A percentile compares a stretch with the other conserved stretches of the same genome.
Evolutionary conservation across 2,329 filamentous ascomycete genomes (phyloP).

Genomic region (Tolypocladium nubicola): DNA sequence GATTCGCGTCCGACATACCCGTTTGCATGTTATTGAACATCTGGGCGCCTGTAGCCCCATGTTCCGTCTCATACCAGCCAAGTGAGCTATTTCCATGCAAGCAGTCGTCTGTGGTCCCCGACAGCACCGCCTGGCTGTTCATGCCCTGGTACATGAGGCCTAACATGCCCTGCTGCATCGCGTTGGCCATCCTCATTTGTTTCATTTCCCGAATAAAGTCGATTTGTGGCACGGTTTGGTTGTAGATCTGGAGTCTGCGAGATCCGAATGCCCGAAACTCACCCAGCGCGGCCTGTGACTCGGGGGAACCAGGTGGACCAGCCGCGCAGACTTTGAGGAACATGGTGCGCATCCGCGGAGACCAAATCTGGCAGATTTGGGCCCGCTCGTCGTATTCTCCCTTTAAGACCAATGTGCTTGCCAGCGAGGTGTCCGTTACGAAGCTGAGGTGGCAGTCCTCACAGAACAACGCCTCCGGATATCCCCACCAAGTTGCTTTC

Average conservation of each 20-base stretch:
- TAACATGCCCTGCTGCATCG: slow-evolving; percentile 20
- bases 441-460: too few species aligned
- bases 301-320: slow-evolving; percentile 12
- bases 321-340: slow-evolving; percentile 3
- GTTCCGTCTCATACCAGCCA: slow-evolving; percentile 23
- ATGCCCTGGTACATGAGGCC: slow-evolving; percentile 23
- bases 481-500: too few species aligned
- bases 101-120: slow-evolving; percentile 17
- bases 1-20: slow-evolving; percentile 17
- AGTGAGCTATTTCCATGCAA: slow-evolving; percentile 21
- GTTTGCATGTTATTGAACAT: slow-evolving; percentile 20
- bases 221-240: slow-evolving; percentile 17
- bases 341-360: too few species aligned
- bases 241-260: slow-evolving; percentile 17
- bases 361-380: too few species aligned
- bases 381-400: too few species aligned
- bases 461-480: too few species aligned
- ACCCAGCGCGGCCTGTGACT: slow-evolving; percentile 12
- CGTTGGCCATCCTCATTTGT: slow-evolving; percentile 18
- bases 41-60: slow-evolving; percentile 21
- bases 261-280: slow-evolving; percentile 16
- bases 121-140: slow-evolving; percentile 14
- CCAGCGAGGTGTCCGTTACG: too few species aligned
- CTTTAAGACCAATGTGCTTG: too few species aligned
- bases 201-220: slow-evolving; percentile 15